These are phyloP conservation scores for Trypanosoma caninum DNA, from an alignment of 208 protist species.

Conservation along the genomic window DNA sequence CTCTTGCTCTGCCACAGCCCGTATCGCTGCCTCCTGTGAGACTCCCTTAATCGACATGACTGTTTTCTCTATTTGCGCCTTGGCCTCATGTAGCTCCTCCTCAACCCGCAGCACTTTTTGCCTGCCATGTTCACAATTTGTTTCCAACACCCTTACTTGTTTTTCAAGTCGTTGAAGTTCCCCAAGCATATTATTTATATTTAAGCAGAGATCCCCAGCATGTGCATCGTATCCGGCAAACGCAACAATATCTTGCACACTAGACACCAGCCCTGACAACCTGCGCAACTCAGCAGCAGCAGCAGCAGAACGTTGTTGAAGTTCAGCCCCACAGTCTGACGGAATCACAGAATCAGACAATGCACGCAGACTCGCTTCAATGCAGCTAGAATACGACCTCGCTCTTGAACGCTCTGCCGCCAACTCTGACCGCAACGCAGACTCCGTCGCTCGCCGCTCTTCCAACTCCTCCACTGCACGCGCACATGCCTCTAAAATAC, in stretches of 20 bases:
- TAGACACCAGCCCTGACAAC: background rate
- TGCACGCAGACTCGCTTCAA: slow-evolving; percentile 2
- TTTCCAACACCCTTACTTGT: background rate
- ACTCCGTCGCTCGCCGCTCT: background rate
- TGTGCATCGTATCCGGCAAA: background rate
- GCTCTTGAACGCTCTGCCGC: background rate
- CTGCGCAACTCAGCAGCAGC: slow-evolving; percentile 3
- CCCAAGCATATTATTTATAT: slow-evolving; percentile 5
- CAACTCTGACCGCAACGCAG: slow-evolving; percentile 1
- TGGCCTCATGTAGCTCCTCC: background rate
- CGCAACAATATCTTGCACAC: background rate
- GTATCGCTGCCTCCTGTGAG: background rate
- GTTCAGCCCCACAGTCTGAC: background rate
- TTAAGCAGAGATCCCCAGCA: slow-evolving; percentile 9
- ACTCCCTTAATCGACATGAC: background rate
- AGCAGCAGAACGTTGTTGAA: slow-evolving; percentile 3
- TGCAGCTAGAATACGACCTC: background rate
- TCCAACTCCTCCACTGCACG: slow-evolving; percentile 8
- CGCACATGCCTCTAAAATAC: slow-evolving; percentile 12
- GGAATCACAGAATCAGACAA: background rate
- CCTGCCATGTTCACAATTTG: background rate
- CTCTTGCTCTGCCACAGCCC: slow-evolving; percentile 7
- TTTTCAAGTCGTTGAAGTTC: background rate
- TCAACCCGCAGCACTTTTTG: slow-evolving; percentile 4
- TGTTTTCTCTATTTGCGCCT: slow-evolving; percentile 5